phyloP scores from a whole-genome alignment of 2,329 filamentous ascomycete genomes.

The Botryosphaeria dothidea region DNA sequence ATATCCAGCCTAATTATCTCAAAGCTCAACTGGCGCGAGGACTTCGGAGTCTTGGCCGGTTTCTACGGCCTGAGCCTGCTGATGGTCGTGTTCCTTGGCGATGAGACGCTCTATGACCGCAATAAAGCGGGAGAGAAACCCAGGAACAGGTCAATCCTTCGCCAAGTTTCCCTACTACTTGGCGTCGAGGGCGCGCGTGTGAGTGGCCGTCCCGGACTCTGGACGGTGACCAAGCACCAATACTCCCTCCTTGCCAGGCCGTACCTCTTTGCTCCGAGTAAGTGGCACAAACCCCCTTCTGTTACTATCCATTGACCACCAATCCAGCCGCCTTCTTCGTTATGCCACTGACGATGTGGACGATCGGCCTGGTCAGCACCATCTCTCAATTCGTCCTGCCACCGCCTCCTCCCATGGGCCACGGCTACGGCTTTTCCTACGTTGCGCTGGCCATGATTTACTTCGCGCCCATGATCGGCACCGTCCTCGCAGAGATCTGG shows the following conservation, averaged over 20 bases:
- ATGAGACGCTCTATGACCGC: slow-evolving; percentile 39
- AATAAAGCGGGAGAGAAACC: slow-evolving; percentile 6
- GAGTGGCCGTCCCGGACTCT: slow-evolving; percentile 7
- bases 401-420: slow-evolving; percentile 21
- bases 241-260: slow-evolving; percentile 22
- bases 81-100: slow-evolving; percentile 32
- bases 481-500: slow-evolving; percentile 33
- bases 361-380: slow-evolving; percentile 30
- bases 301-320: too few species aligned
- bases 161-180: slow-evolving; percentile 7
- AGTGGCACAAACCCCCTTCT: background rate
- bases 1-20: slow-evolving; percentile 21
- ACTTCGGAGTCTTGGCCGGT: slow-evolving; percentile 31
- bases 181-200: slow-evolving; percentile 13
- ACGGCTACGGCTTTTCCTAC: slow-evolving; percentile 20
- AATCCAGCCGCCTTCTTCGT: slow-evolving; percentile 22
- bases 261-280: slow-evolving; percentile 26
- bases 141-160: background rate
- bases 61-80: slow-evolving; percentile 38
- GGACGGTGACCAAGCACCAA: slow-evolving; percentile 10
- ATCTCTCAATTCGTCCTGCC: slow-evolving; percentile 28
- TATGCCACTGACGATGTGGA: slow-evolving; percentile 30
- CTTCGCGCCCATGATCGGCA: slow-evolving; percentile 38
- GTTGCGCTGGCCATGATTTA: slow-evolving; percentile 32
- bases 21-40: slow-evolving; percentile 20